Evolutionary conservation across 495 filamentous ascomycete species (phyloP).

Genomic region (Jackrogersella minutella): DNA sequence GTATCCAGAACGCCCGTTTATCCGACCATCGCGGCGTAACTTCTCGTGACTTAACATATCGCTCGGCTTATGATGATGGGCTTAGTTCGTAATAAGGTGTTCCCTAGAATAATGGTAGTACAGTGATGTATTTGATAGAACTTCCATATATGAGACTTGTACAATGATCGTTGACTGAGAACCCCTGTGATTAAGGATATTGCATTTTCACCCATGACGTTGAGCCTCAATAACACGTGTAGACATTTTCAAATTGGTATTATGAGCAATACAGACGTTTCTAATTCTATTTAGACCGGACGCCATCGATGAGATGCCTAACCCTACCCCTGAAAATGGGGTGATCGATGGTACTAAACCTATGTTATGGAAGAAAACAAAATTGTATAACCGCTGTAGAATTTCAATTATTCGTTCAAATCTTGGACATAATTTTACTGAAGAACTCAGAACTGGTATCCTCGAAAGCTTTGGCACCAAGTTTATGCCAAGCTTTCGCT

Average conservation of each 20-base stretch:
- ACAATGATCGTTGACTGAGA: too few species aligned
- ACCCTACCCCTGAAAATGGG: not conserved
- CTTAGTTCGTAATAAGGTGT: not conserved
- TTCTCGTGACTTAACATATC: not conserved
- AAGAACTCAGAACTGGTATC: constrained; percentile 32
- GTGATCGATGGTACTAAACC: too few species aligned
- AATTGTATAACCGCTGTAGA: too few species aligned
- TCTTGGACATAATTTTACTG: constrained; percentile 27
- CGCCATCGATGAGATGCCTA: not conserved
- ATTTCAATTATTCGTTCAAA: constrained; percentile 1
- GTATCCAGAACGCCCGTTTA: constrained; percentile 20
- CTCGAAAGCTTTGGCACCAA: constrained; percentile 39
- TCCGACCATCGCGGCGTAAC: constrained; percentile 2
- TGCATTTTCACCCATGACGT: too few species aligned
- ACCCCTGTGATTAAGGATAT: too few species aligned
- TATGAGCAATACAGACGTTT: not conserved
- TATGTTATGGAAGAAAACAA: too few species aligned
- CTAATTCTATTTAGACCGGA: not conserved
- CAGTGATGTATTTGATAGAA: too few species aligned
- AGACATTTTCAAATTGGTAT: not conserved
- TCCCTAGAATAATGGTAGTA: not conserved
- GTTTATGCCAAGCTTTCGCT: constrained; percentile 32
- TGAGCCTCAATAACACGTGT: too few species aligned
- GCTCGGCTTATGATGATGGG: too few species aligned
- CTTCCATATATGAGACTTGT: too few species aligned